A percentile compares a stretch with the other conserved stretches of the same genome.
These are phyloP conservation scores for Sordariomycetes sp. DNA, from an alignment of 2,329 filamentous ascomycete genomes.

Conservation along the genomic window DNA sequence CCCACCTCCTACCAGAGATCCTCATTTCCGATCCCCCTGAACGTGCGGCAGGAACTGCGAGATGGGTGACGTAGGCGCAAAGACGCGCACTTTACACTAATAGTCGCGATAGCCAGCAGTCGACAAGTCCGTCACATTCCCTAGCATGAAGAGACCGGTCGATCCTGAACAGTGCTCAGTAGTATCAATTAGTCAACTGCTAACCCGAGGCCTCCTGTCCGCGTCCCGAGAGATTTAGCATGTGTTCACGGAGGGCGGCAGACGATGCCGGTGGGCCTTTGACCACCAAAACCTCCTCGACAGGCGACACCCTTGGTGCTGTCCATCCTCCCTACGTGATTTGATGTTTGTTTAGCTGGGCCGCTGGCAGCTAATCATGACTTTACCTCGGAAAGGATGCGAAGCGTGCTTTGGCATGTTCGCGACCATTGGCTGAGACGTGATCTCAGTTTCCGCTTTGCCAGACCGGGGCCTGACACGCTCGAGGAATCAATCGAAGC, in stretches of 20 bases:
- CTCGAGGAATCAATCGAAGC: too few species aligned
- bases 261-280: not conserved
- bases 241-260: not conserved
- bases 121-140: not conserved
- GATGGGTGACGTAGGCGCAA: too few species aligned
- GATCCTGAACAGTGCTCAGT: not conserved
- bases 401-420: too few species aligned
- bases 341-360: not conserved
- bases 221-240: not conserved
- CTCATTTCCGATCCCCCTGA: not conserved
- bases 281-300: not conserved
- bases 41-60: too few species aligned
- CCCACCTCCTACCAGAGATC: not conserved
- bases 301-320: too few species aligned
- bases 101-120: not conserved
- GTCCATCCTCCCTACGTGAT: not conserved
- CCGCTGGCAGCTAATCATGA: not conserved
- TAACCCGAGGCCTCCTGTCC: not conserved
- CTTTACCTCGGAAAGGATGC: not conserved
- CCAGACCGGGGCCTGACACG: too few species aligned
- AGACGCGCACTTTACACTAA: too few species aligned
- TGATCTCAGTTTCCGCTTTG: too few species aligned
- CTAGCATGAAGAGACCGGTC: not conserved
- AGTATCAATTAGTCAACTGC: not conserved
- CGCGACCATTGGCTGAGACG: too few species aligned